These are phyloP conservation scores for Ceratobasidium sp. DNA, from an alignment of 1,284 basidiomycete genomes.

Conservation along the genomic window DNA sequence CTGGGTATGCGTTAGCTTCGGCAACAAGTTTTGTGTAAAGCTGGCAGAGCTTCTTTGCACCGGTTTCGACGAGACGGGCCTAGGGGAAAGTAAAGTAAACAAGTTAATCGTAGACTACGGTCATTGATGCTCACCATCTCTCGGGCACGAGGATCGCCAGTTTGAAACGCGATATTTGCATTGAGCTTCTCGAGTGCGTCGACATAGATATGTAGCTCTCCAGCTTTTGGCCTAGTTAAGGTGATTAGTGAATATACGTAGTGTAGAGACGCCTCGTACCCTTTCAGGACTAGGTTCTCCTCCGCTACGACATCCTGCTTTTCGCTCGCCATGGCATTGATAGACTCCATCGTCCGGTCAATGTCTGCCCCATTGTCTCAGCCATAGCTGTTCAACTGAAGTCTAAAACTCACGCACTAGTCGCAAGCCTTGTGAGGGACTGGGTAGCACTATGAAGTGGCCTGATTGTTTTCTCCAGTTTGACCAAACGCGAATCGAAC, in stretches of 20 bases:
- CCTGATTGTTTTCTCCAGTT: slow-evolving; percentile 79
- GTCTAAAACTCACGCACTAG: slow-evolving; percentile 54
- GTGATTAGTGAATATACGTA: slow-evolving; percentile 1
- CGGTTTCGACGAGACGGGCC: slow-evolving; percentile 76
- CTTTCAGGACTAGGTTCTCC: slow-evolving; percentile 75
- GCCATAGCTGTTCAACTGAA: slow-evolving; percentile 38
- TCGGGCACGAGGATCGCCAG: slow-evolving; percentile 59
- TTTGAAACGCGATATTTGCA: slow-evolving; percentile 77
- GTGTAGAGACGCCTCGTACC: slow-evolving; percentile 56
- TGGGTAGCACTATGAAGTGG: slow-evolving; percentile 78
- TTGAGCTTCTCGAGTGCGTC: slow-evolving; percentile 77
- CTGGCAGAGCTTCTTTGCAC: slow-evolving; percentile 77
- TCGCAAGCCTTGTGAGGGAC: slow-evolving; percentile 69
- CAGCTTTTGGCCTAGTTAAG: slow-evolving; percentile 65
- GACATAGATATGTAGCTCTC: slow-evolving; percentile 67
- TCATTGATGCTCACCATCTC: slow-evolving; percentile 60
- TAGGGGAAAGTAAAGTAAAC: neutral
- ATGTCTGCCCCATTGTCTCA: slow-evolving; percentile 61
- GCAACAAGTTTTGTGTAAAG: slow-evolving; percentile 81
- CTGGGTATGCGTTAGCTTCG: slow-evolving; percentile 72
- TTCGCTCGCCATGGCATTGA: slow-evolving; percentile 75
- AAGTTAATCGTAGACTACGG: neutral
- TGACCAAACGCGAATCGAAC: slow-evolving; percentile 76
- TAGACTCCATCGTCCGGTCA: slow-evolving; percentile 74
- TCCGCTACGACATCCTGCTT: slow-evolving; percentile 78